Base-by-base conservation (phyloP, 352 stramenopile species). In the Phytophthora crassamura region DNA sequence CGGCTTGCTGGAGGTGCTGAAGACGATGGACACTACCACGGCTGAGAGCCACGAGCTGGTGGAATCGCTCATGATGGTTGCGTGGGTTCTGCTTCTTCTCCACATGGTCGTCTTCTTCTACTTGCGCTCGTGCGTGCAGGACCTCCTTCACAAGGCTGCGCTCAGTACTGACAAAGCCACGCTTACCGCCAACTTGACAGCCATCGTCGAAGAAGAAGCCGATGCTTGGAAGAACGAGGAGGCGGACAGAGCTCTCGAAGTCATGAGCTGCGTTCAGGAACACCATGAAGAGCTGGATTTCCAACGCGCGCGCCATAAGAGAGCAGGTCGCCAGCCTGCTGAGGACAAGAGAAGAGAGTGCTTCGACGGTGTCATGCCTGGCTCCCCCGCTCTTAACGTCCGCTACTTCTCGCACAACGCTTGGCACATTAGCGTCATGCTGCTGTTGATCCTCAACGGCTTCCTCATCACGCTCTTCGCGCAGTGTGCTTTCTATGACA, bases 381-480 rank as follows among this genome's bases (percentile, higher is more conserved):
- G 46, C 0, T 64, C 65, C 6, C 65, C 65, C 4, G 42, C 0
- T 11, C 40, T 67, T 43, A 60, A 66, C 2, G 58, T 82, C 36
- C 70, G 68, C 22, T 88, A 64, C 55, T 90, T 89, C 57, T 89
- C 79, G 0, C 77, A 81, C 51, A 89, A 90, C 43, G 67, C 60
- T 8, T 88, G 80, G 78, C 80, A 91, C 28, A 77, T 89, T 58
- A 16, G 69, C 5, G 70, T 91, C 45, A 86, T 88, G 61, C 32
- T 77, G 1, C 40, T 88, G 14, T 57, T 91, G 4, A 80, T 90
- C 48, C 62, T 89, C n/a, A 91, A 91, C 35, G 83, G 72, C 0
- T 78, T 91, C 49, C 86, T 86, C 69, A 47, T 77, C 35, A 84
- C 81, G 11, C 71, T 90, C 7, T 72, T 90, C 28, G 61, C 75